Evolutionary conservation across 1,139 yeast species (phyloP), one percentile per base, ranked within the genome.

Genomic region (Debaryomycetaceae sp.): DNA sequence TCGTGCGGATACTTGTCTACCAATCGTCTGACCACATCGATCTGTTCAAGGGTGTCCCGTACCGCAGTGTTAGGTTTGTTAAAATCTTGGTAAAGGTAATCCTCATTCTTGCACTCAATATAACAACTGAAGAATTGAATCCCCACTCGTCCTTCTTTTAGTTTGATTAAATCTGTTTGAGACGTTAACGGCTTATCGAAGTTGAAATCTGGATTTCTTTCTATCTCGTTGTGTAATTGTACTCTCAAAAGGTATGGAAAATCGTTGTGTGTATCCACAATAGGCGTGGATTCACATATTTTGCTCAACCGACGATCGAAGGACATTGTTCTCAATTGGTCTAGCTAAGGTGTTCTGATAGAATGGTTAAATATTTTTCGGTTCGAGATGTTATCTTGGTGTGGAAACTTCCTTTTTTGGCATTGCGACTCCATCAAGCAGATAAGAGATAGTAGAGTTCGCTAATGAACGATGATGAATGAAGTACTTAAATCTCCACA

Each of bases 11-110:
- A 73, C 43, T 66, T 66, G 5, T 59, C 60, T 5, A 72, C 71
- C 24, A 77, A 53, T 44, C 82, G 58, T 49, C 69, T 69, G 6
- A 74, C 69, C 6, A 76, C 75, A 54, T 78, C 83, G 39, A 78
- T 75, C 52, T 76, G 81, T 47, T 78, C 82, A 51, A 78, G 46
- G 1, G 81, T 76, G 51, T 77, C 81, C 46, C 81, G 58, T 3
- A 77, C 80, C 1, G 69, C 72, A 40, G 63, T 62, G 43, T 64
- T 69, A 31, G 68, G 60, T 46, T 57, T 58, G 51, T 74, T 67
- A 57, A 74, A 75, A 47, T 75, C 73, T 40, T 65, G 66, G 45
- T 68, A 73, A 7, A 65, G 53, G 37, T 59, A 59, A 47, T 71
- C 71, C 4, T 59, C 61, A 41, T 66, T 67, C 47, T 69, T 69